Evolutionary conservation across 148 eudicot species (phyloP).

Genomic region (Arctostaphylos glauca): DNA sequence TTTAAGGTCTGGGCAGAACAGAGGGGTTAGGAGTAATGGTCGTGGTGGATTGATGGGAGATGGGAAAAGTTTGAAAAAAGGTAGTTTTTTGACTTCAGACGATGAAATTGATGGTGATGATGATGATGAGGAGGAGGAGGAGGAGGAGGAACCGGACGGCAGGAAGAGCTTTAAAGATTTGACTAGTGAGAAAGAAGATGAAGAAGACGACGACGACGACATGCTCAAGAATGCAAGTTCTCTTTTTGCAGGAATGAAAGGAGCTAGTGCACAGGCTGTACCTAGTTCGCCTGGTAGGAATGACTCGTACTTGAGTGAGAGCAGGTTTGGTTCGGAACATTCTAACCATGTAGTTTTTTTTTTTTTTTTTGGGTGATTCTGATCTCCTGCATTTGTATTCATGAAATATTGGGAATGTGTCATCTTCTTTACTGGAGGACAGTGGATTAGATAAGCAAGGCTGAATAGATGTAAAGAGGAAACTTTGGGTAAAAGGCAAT

Average conservation of each 20-base stretch:
- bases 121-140: slow-evolving; percentile 29
- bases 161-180: slow-evolving; percentile 46
- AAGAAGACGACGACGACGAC: slow-evolving; percentile 31
- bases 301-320: slow-evolving; percentile 73
- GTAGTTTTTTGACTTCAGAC: slow-evolving; percentile 19
- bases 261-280: slow-evolving; percentile 21
- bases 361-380: neutral
- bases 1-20: neutral
- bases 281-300: slow-evolving; percentile 32
- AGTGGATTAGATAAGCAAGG: slow-evolving; percentile 1
- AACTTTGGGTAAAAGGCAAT: neutral
- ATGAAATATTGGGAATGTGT: neutral
- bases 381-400: neutral
- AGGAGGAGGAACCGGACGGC: slow-evolving; percentile 21
- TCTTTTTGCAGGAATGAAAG: slow-evolving; percentile 25
- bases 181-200: slow-evolving; percentile 53
- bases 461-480: neutral
- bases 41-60: slow-evolving; percentile 22
- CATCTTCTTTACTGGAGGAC: neutral
- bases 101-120: slow-evolving; percentile 24
- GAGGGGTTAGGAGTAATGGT: slow-evolving; percentile 14
- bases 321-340: slow-evolving; percentile 45
- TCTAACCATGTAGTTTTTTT: neutral
- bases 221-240: slow-evolving; percentile 34
- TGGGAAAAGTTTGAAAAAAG: slow-evolving; percentile 20